Base-by-base conservation (phyloP, 2,329 filamentous ascomycete genomes). In the Metarhizium humberi region DNA sequence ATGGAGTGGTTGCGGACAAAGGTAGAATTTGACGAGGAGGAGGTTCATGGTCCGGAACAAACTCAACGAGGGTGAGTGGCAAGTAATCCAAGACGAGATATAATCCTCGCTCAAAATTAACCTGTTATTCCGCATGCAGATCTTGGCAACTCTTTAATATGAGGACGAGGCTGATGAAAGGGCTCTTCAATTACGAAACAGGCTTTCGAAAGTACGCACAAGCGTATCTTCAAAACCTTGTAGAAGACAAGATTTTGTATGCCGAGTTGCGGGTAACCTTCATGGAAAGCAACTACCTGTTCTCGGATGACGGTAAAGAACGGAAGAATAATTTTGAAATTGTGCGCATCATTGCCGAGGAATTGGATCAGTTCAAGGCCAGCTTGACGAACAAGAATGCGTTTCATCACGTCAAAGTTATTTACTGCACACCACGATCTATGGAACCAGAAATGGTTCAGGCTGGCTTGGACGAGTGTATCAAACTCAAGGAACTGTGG, bases 251-350 rank as follows among this genome's bases (percentile, higher is more conserved):
- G 47, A 84, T 89, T 59, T 85, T 86, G 69, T 88, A 88, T 61
- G 85, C 84, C 32, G 86, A 89, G 68, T 80, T 88, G 45, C 77
- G 86, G 32, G 85, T 84, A 3, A 88, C 87, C 69, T 82, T 88
- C 47, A 80, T 88, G 75, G 76, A 74, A 50, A 73, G 71, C 53
- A 88, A 88, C 62, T 78, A 78, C 46, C 78, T 88, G 7, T 84
- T 78, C 57, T 73, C 65, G 25, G 76, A 85, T 61, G 77, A 86
- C 56, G 84, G 84, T 3, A 70, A 64, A 1, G 60, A 74, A 42
- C 75, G 86, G 51, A 71, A 77, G 54, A 86, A 86, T 58, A 62
- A 65, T 40, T 78, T 71, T 1, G 18, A 45, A 20, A 86, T 87
- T 53, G 81, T 88, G 78, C 54, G 72, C 3, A 78, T 86, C 14